Conservation (phyloP, 257 asterid genomes). For the Linderniella brevidens region DNA sequence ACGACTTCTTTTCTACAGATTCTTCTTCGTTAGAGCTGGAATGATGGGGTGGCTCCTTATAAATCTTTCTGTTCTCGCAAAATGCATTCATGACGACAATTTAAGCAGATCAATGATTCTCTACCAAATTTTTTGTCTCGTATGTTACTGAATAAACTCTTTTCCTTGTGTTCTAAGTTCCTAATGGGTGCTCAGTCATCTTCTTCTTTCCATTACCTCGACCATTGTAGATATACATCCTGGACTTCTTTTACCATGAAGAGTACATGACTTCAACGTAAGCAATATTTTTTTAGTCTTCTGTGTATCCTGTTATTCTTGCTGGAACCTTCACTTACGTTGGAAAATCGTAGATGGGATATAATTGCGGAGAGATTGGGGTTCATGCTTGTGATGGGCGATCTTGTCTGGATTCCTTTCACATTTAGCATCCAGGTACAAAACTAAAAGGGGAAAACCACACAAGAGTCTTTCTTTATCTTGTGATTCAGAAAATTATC, state of each 20-base stretch:
- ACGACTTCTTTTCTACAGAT: too few relatives aligned
- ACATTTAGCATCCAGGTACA: conserved; percentile 92
- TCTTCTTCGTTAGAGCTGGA: conserved; percentile 97
- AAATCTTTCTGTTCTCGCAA: conserved; percentile 77
- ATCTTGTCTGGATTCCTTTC: conserved; percentile 91
- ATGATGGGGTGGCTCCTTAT: conserved; percentile 99
- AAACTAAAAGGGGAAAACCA: background rate
- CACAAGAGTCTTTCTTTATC: too few relatives aligned
- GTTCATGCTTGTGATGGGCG: conserved; percentile 95
- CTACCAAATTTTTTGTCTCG: conserved; percentile 70
- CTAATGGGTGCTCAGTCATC: background rate
- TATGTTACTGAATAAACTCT: conserved; percentile 20
- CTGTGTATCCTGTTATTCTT: too few relatives aligned
- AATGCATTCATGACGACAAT: conserved; percentile 44
- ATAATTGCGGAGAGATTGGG: conserved; percentile 96
- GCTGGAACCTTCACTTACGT: too few relatives aligned
- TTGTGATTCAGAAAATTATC: too few relatives aligned
- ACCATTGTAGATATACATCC: conserved; percentile 83
- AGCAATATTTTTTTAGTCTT: too few relatives aligned
- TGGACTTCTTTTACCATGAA: conserved; percentile 80
- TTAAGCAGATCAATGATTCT: conserved; percentile 72
- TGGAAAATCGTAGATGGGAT: conserved; percentile 88
- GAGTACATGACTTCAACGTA: conserved; percentile 99
- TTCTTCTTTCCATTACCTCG: too few relatives aligned
- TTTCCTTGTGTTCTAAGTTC: conserved; percentile 9